Conservation (phyloP, 495 filamentous ascomycete species). For the Bathelium albidoporum region DNA sequence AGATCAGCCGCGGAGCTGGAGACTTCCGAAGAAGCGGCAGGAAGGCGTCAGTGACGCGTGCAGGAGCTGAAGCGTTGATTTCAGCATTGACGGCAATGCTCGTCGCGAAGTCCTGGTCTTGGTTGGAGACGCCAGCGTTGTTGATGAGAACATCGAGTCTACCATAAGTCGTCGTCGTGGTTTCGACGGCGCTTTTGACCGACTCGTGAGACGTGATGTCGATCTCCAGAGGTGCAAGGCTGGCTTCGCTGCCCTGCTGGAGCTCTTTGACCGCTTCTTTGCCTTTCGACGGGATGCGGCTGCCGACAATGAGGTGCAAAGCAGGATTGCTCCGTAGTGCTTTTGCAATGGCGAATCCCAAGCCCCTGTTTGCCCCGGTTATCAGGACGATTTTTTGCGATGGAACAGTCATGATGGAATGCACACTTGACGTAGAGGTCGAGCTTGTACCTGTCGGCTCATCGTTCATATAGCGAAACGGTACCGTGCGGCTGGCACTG, state of each 20-base stretch:
- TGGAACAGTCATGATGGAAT: not conserved
- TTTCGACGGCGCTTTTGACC: constrained; percentile 1
- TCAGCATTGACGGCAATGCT: constrained; percentile 4
- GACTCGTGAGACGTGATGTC: constrained; percentile 11
- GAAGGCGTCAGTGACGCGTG: constrained; percentile 8
- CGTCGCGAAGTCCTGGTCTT: constrained; percentile 1
- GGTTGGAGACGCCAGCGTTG: constrained; percentile 10
- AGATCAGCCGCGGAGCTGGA: constrained; percentile 9
- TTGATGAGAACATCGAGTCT: not conserved
- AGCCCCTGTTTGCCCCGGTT: not conserved
- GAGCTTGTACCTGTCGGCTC: no score
- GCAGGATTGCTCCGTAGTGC: not conserved
- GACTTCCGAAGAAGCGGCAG: constrained; percentile 9
- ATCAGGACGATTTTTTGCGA: not conserved
- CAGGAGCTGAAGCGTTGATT: constrained; percentile 9
- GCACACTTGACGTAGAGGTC: no score
- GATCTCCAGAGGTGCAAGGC: constrained; percentile 8
- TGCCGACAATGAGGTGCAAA: constrained; percentile 3
- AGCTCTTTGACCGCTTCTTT: constrained; percentile 7
- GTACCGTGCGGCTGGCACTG: no score
- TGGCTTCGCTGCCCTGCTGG: not conserved
- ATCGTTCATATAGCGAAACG: no score
- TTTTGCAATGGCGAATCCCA: not conserved
- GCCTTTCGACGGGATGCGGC: constrained; percentile 10
- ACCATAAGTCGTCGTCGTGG: not conserved